Base-by-base conservation (phyloP, 2,329 filamentous ascomycete species). In the Westerdykella ornata region DNA sequence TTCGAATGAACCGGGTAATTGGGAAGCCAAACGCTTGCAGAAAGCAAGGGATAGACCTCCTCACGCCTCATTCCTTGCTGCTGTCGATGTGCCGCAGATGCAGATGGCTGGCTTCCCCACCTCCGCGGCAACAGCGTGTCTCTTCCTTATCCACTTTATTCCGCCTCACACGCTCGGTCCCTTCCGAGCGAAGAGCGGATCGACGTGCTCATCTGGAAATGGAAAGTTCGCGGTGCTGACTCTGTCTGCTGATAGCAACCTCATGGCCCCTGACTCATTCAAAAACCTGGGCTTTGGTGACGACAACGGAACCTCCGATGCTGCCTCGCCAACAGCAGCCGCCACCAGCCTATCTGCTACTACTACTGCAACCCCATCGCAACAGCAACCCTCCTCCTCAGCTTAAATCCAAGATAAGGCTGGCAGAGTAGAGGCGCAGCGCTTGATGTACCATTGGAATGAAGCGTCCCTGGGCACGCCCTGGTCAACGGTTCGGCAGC, bases 231-330 rank as follows among this genome's bases (percentile, higher is more conserved):
- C 22, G 31, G 36, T 28, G 42, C 59, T 64, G 51, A 63, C 51
- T 42, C 15, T 28, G 37, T 44, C 18, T 15, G 39, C 15, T 19
- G 31, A 50, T 44, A 66, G 88, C 53, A 96, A 97, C 61, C 72
- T 98, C 22, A 98, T 98, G 92, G 89, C 89, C 6, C 87, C 79
- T 53, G 92, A 98, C 60, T 86, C 94, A 45, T 92, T 97, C 68
- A 88, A 85, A 67, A 98, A 98, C 60, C 72, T 98, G 31, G 92
- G 92, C 0, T 92, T 94, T 54, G 70, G 73, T 5, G 73, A 77
- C 45, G 74, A 78, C 34, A 66, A 49, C n/a, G 52, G 58, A 17
- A 17, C 17, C 26, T 19, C 39, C 13, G 18, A 29, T 38, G 37
- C 37, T 19, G 42, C 32, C 26, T 22, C 19, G 9, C 29, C 40